Evolutionary conservation across 345 rosid genomes (phyloP).

Genomic region (Citrus mangshanensis): DNA sequence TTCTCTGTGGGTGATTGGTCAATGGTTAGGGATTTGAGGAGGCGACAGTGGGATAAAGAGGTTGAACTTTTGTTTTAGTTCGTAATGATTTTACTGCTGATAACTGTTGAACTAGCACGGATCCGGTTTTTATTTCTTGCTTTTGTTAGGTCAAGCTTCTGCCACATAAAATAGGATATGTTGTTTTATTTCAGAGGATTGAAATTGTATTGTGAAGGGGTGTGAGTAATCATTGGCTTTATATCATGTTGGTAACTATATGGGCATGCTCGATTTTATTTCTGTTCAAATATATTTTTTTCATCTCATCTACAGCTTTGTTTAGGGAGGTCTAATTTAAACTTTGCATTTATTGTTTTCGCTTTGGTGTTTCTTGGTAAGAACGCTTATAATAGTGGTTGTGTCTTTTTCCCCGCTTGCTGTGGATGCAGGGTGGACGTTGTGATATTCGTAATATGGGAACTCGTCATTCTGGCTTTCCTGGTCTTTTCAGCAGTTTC

Average conservation of each 20-base stretch:
- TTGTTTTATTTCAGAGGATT: neutral
- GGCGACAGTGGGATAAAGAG: neutral
- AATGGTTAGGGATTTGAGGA: neutral
- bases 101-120: neutral
- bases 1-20: neutral
- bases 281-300: neutral
- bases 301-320: neutral
- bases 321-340: neutral
- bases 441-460: conserved; percentile 88
- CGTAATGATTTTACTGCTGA: neutral
- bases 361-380: neutral
- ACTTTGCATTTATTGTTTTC: neutral
- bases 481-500: conserved; percentile 94
- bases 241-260: neutral
- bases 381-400: neutral
- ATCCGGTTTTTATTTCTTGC: neutral
- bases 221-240: neutral
- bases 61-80: neutral
- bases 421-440: conserved; percentile 84
- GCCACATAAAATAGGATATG: neutral
- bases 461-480: conserved; percentile 79
- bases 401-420: neutral
- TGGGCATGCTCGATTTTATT: neutral
- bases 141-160: neutral
- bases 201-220: neutral